Evolutionary conservation across 768 basidiomycete genomes (phyloP).

Genomic region (Mrakia frigida): DNA sequence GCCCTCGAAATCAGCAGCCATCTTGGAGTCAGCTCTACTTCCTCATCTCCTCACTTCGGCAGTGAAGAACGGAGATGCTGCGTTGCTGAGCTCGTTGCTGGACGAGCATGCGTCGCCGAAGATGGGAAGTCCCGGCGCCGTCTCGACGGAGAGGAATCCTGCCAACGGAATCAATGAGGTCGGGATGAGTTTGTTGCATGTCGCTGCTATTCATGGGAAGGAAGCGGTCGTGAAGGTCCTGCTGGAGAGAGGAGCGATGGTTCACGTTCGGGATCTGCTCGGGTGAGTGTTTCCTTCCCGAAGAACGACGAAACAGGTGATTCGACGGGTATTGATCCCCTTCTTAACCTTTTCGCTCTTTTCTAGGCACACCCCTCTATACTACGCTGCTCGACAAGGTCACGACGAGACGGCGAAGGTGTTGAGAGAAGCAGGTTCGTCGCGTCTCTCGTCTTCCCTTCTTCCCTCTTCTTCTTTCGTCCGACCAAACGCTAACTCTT

Average conservation of each 20-base stretch:
- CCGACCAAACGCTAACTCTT: background rate
- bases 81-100: slow-evolving; percentile 6
- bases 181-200: slow-evolving; percentile 61
- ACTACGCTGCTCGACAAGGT: slow-evolving; percentile 27
- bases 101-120: slow-evolving; percentile 4
- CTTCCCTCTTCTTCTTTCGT: background rate
- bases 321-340: background rate
- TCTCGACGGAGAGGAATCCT: background rate
- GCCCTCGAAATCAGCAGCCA: background rate
- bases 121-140: background rate
- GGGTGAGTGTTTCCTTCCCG: slow-evolving; percentile 46
- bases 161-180: slow-evolving; percentile 20
- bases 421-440: slow-evolving; percentile 15
- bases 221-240: slow-evolving; percentile 49
- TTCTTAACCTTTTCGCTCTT: background rate
- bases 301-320: too few species aligned
- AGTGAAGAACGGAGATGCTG: background rate
- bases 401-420: slow-evolving; percentile 9
- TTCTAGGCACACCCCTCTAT: slow-evolving; percentile 22
- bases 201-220: slow-evolving; percentile 67
- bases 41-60: slow-evolving; percentile 21
- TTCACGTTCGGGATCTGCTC: slow-evolving; percentile 70
- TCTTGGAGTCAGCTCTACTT: slow-evolving; percentile 26
- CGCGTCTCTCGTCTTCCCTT: background rate
- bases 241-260: slow-evolving; percentile 68